These are phyloP conservation scores for Earliella scabrosa DNA, from an alignment of 1,284 basidiomycete genomes.

Conservation along the genomic window DNA sequence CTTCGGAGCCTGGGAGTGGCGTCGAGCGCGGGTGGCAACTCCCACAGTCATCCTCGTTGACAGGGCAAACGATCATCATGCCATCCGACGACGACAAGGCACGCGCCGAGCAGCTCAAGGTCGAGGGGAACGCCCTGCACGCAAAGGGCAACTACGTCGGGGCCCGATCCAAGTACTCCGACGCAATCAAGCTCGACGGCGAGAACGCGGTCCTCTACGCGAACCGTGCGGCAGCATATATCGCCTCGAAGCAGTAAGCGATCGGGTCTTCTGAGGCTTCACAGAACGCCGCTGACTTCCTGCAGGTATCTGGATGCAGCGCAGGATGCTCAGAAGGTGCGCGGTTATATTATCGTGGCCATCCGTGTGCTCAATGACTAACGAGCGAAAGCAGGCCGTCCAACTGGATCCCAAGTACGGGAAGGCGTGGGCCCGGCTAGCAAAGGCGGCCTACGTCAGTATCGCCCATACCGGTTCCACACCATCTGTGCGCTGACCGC, in stretches of 20 bases:
- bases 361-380: neutral
- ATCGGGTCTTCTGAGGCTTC: neutral
- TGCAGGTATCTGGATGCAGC: constrained; percentile 27
- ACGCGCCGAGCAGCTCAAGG: constrained; percentile 33
- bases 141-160: constrained; percentile 31
- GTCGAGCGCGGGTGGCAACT: neutral
- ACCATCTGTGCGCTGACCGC: neutral
- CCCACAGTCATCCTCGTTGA: neutral
- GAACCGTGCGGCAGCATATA: constrained; percentile 33
- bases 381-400: constrained; percentile 32
- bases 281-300: neutral
- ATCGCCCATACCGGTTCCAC: neutral
- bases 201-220: constrained; percentile 38
- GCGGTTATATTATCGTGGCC: neutral
- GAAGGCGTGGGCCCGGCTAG: constrained; percentile 41
- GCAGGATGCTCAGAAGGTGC: constrained; percentile 26
- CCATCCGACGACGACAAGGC: constrained; percentile 18
- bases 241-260: constrained; percentile 20
- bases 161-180: constrained; percentile 37
- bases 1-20: neutral
- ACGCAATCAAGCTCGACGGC: constrained; percentile 34
- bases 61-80: constrained; percentile 7
- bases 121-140: constrained; percentile 39
- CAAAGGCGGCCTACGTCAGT: constrained; percentile 35
- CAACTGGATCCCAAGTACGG: constrained; percentile 39